phyloP scores from a whole-genome alignment of 2,329 filamentous ascomycete species.

The Fusarium sp. region DNA sequence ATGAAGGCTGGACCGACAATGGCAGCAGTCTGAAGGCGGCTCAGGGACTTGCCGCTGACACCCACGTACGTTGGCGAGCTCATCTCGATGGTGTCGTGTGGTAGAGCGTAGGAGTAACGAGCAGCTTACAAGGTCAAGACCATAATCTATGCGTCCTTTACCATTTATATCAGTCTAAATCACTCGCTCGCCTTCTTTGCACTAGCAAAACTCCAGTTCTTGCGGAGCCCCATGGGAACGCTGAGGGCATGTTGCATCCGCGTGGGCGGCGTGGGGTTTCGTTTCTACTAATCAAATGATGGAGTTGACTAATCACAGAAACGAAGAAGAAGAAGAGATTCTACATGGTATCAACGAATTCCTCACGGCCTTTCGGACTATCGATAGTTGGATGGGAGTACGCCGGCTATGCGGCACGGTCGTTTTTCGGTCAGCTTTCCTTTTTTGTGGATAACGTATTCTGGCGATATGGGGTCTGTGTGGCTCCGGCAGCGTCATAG shows the following conservation, averaged over 20 bases:
- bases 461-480: neutral
- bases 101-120: neutral
- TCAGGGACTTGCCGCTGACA: conserved; percentile 49
- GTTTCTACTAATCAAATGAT: neutral
- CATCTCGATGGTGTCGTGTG: conserved; percentile 14
- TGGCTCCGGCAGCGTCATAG: conserved; percentile 10
- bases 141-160: no score
- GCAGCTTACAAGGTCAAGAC: no score
- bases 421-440: conserved; percentile 27
- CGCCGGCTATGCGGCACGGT: conserved; percentile 35
- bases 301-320: neutral
- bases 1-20: conserved; percentile 56
- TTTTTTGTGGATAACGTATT: conserved; percentile 7
- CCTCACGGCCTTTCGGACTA: neutral
- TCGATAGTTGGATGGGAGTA: conserved; percentile 1
- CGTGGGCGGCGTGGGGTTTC: conserved; percentile 21
- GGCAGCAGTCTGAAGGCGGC: conserved; percentile 51
- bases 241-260: conserved; percentile 13
- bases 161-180: conserved; percentile 4
- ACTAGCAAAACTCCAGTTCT: neutral
- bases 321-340: no score
- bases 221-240: conserved; percentile 37
- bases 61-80: conserved; percentile 45
- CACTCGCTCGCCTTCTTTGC: neutral
- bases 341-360: no score